Percentiles rank a stretch among this genome's conserved stretches.
phyloP scores from a whole-genome alignment of 2,329 filamentous ascomycete genomes.

The Leptosphaerulina australis region DNA sequence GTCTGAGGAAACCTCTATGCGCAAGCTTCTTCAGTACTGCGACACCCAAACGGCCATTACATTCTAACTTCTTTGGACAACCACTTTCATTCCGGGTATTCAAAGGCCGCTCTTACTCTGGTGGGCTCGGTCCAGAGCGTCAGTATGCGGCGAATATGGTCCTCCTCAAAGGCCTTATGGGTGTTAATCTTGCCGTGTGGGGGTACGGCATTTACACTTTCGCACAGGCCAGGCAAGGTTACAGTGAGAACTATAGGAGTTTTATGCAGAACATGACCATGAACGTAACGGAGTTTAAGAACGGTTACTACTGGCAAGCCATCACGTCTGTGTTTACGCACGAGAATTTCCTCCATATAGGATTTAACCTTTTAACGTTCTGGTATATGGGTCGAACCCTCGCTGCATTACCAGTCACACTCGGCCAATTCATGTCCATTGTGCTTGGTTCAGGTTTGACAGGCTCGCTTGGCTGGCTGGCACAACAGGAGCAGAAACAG shows the following conservation, averaged over 20 bases:
- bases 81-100: conserved; percentile 11
- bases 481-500: conserved; percentile 14
- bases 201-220: conserved; percentile 45
- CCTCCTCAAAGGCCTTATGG: conserved; percentile 48
- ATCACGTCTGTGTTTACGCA: conserved; percentile 53
- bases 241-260: conserved; percentile 12
- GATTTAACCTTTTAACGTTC: conserved; percentile 52
- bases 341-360: conserved; percentile 42
- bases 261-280: conserved; percentile 45
- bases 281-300: conserved; percentile 34
- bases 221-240: conserved; percentile 30
- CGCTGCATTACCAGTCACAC: conserved; percentile 38
- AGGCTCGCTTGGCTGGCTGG: conserved; percentile 29
- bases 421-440: conserved; percentile 31
- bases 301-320: conserved; percentile 46
- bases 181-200: conserved; percentile 51
- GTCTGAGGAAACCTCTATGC: conserved; percentile 1
- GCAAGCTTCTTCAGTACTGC: conserved; percentile 14
- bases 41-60: conserved; percentile 16
- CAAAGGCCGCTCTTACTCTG: conserved; percentile 11
- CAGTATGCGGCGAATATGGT: conserved; percentile 5
- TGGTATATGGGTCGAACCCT: conserved; percentile 48
- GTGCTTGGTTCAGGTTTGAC: conserved; percentile 41
- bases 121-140: conserved; percentile 8
- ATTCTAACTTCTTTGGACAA: conserved; percentile 29